Conservation (phyloP, 805 yeast species). For the Hanseniaspora thailandica region DNA sequence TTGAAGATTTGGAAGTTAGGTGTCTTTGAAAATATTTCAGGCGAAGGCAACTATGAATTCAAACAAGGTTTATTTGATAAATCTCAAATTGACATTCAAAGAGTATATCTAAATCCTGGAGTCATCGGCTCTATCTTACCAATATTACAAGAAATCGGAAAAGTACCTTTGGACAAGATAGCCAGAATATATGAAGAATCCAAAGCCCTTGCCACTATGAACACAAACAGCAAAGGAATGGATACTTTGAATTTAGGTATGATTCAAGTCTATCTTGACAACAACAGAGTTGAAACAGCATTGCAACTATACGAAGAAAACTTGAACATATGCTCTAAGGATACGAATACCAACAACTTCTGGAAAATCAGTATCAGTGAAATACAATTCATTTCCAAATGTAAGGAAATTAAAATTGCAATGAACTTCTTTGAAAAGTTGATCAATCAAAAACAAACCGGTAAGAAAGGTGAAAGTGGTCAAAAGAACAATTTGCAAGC, state of each 20-base stretch:
- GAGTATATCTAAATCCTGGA: slow-evolving; percentile 44
- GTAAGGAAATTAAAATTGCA: slow-evolving; percentile 60
- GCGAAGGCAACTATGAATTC: slow-evolving; percentile 21
- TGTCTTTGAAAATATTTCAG: slow-evolving; percentile 32
- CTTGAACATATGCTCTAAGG: slow-evolving; percentile 36
- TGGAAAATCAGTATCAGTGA: slow-evolving; percentile 62
- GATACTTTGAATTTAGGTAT: slow-evolving; percentile 46
- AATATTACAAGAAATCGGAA: slow-evolving; percentile 46
- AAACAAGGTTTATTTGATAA: slow-evolving; percentile 20
- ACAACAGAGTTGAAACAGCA: slow-evolving; percentile 55
- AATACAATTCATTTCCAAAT: slow-evolving; percentile 64
- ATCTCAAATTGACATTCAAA: slow-evolving; percentile 1
- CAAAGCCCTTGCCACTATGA: slow-evolving; percentile 28
- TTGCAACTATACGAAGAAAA: slow-evolving; percentile 43
- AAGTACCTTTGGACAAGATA: slow-evolving; percentile 48
- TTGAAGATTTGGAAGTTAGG: slow-evolving; percentile 61
- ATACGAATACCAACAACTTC: slow-evolving; percentile 36
- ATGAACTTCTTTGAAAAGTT: slow-evolving; percentile 66
- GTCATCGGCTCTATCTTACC: slow-evolving; percentile 62
- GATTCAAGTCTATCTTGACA: slow-evolving; percentile 59
- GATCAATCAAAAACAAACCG: slow-evolving; percentile 36
- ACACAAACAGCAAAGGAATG: slow-evolving; percentile 24
- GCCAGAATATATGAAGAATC: slow-evolving; percentile 43
- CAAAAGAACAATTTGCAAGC: slow-evolving; percentile 61
- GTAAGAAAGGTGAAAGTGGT: neutral